Evolutionary conservation across 805 yeast genomes (phyloP), one percentile per base, ranked within the genome.

Genomic region (Candida coquimbonensis): DNA sequence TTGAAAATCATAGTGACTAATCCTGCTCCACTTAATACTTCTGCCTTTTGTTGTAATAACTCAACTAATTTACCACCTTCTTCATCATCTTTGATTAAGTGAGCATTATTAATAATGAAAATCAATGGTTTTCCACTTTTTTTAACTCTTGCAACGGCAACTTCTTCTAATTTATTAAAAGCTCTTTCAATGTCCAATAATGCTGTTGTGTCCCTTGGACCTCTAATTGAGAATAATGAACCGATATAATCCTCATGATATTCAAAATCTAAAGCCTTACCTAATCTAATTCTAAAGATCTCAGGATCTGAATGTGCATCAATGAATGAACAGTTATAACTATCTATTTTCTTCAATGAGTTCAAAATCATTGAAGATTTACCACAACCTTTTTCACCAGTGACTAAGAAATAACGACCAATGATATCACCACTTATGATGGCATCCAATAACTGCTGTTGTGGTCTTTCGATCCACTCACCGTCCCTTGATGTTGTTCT

Each of bases 301-400:
- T 87, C 95, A 0, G 91, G 87, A 59, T 87, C 95, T 0, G 90
- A 82, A 55, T 86, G 93, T 1, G 93, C 93, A 57, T 87, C 95
- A 49, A 87, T 67, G 41, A 82, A 72, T 0, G 87, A 77, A 42
- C 87, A 86, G 54, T 81, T 77, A 42, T 65, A 62, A 0, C 90
- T 87, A 35, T 73, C 66, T 3, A 77, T 78, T 52, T 80, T 75
- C 48, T 78, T 74, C 70, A 87, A 77, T 3, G 88, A 75, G 52
- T 86, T 88, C 54, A 83, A 63, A 14, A 87, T 70, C 68, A 87
- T 73, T 1, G 91, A 81, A 1, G 89, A 81, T 59, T 86, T 86
- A 3, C 95, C 95, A 0, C 93, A 86, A 1, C 95, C 95, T 59
- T 87, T 86, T 60, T 86, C 95, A 29, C 95, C 95, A 36, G 87